These are phyloP conservation scores for Auriscalpium microsporum DNA, from an alignment of 768 basidiomycete genomes.

Conservation along the genomic window DNA sequence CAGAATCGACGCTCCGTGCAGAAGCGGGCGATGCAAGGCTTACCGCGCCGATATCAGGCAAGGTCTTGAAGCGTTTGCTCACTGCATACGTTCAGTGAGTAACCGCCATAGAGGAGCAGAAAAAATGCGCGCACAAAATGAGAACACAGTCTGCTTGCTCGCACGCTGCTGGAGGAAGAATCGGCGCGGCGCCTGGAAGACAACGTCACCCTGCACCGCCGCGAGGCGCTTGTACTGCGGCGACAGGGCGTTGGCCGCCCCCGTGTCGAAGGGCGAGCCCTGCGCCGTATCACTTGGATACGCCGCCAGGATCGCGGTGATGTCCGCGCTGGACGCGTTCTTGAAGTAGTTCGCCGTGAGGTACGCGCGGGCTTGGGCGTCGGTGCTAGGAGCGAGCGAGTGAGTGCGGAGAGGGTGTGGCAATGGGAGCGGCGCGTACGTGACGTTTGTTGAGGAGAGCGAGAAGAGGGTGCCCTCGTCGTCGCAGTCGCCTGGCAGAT, in stretches of 20 bases:
- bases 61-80: conserved; percentile 4
- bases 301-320: neutral
- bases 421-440: neutral
- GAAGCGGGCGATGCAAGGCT: neutral
- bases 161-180: conserved; percentile 18
- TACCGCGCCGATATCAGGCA: neutral
- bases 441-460: neutral
- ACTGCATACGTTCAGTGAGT: neutral
- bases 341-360: neutral
- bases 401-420: neutral
- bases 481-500: conserved; percentile 3
- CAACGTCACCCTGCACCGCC: conserved; percentile 20
- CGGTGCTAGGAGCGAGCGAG: neutral
- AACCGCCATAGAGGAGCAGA: too few relatives aligned
- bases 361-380: neutral
- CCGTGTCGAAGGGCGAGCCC: conserved; percentile 5
- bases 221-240: conserved; percentile 23
- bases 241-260: neutral
- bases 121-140: conserved; percentile 12
- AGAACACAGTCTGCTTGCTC: conserved; percentile 13
- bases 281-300: neutral
- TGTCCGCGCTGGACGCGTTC: neutral
- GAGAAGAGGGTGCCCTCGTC: conserved; percentile 12
- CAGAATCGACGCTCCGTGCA: neutral
- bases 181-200: conserved; percentile 21